phyloP scores from a whole-genome alignment of 306 rosid genomes.

The Corylus americana region DNA sequence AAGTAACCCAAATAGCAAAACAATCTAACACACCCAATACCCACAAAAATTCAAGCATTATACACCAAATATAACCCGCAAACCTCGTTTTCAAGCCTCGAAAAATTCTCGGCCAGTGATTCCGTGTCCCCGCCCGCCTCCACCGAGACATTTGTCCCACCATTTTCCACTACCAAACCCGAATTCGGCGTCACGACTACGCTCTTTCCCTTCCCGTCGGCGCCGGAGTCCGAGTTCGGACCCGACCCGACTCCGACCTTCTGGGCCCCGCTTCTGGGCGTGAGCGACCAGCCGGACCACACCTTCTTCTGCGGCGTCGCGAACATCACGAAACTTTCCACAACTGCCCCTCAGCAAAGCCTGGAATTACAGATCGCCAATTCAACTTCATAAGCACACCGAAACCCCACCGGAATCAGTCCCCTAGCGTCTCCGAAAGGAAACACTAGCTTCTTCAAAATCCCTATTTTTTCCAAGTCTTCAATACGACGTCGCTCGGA shows the following conservation, averaged over 20 bases:
- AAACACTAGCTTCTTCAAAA: background rate
- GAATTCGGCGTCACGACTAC: conserved; percentile 33
- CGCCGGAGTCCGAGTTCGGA: conserved; percentile 40
- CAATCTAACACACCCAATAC: background rate
- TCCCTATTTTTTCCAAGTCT: conserved; percentile 8
- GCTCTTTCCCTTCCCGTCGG: conserved; percentile 53
- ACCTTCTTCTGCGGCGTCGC: conserved; percentile 76
- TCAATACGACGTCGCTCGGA: background rate
- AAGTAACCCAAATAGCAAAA: conserved; percentile 9
- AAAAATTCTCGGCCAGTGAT: conserved; percentile 48
- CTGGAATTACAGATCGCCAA: conserved; percentile 35
- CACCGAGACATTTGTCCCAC: conserved; percentile 48
- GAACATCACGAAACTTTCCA: conserved; percentile 55
- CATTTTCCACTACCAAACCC: conserved; percentile 51
- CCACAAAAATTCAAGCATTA: background rate
- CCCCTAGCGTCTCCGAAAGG: conserved; percentile 11
- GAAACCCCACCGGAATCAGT: conserved; percentile 10
- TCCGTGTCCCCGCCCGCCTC: conserved; percentile 43
- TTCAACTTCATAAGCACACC: conserved; percentile 47
- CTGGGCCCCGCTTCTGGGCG: conserved; percentile 59
- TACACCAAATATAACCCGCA: conserved; percentile 22
- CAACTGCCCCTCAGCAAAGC: conserved; percentile 16
- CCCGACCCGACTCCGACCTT: conserved; percentile 54
- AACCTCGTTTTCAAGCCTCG: conserved; percentile 80
- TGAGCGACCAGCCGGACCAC: conserved; percentile 57